Conservation (phyloP, 176 grass and related monocot species). For the Carex parvula region DNA sequence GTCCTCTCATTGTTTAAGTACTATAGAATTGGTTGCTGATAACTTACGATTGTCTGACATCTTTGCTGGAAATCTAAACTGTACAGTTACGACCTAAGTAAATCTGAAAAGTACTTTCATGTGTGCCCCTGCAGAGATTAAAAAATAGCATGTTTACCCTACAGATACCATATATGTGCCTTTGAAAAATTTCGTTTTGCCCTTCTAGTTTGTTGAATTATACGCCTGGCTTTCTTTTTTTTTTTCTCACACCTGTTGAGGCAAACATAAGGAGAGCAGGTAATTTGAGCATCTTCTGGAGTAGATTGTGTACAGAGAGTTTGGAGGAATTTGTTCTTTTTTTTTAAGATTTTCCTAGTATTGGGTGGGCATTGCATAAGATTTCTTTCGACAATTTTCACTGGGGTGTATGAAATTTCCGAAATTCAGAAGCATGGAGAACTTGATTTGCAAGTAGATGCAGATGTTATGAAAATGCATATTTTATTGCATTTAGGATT, state of each 20-base stretch:
- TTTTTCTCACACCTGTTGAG: not conserved
- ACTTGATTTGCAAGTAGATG: not conserved
- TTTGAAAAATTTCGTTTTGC: not conserved
- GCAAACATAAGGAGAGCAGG: not conserved
- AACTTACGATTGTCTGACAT: not conserved
- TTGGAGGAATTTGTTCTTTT: not conserved
- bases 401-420: not conserved
- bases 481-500: not conserved
- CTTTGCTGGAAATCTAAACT: not conserved
- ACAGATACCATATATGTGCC: not conserved
- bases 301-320: not conserved
- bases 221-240: not conserved
- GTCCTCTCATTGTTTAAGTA: not conserved
- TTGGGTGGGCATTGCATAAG: not conserved
- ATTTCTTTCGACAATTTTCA: not conserved
- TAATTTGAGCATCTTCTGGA: not conserved
- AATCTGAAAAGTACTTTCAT: not conserved
- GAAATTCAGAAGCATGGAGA: not conserved
- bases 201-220: constrained; percentile 1
- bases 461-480: not conserved
- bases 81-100: not conserved
- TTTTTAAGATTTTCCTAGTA: not conserved
- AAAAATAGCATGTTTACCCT: not conserved
- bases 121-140: not conserved
- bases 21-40: not conserved